Conservation (phyloP, 345 rosid genomes). For the Hibiscus trionum region DNA sequence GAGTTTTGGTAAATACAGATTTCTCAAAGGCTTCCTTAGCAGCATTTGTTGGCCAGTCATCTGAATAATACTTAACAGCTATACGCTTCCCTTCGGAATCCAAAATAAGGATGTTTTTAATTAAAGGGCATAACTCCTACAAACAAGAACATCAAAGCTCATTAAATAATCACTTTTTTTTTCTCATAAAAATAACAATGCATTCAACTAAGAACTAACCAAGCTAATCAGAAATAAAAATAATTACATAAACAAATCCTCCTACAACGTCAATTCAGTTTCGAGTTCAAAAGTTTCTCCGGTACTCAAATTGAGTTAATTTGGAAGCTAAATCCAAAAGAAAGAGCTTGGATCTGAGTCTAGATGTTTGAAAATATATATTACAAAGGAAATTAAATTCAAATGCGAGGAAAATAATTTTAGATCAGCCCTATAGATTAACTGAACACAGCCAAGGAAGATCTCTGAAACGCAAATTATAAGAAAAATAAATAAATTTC, state of each 20-base stretch:
- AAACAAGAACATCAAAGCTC: not conserved
- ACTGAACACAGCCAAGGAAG: not conserved
- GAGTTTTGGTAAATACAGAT: not conserved
- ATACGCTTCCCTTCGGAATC: not conserved
- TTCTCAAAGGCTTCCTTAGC: not conserved
- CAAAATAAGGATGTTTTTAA: not conserved
- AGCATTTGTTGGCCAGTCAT: not conserved
- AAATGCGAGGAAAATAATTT: not conserved
- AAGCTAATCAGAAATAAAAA: not conserved
- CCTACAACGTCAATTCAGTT: not conserved
- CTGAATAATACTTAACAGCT: not conserved
- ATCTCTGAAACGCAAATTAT: slow-evolving; percentile 4
- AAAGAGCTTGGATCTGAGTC: slow-evolving; percentile 2
- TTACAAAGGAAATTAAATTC: not conserved
- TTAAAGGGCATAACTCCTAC: not conserved
- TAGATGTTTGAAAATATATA: not conserved
- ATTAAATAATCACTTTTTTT: too few species aligned
- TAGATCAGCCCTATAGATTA: not conserved
- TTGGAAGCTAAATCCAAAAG: not conserved
- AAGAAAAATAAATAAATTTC: not conserved
- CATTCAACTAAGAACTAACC: not conserved
- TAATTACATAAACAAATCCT: not conserved
- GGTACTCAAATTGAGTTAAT: not conserved
- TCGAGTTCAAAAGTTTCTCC: not conserved
- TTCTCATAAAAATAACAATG: not conserved